A percentile compares a stretch with the other conserved stretches of the same genome.
Evolutionary conservation across 2,329 filamentous ascomycete genomes (phyloP).

Genomic region (Cercospora sojina): DNA sequence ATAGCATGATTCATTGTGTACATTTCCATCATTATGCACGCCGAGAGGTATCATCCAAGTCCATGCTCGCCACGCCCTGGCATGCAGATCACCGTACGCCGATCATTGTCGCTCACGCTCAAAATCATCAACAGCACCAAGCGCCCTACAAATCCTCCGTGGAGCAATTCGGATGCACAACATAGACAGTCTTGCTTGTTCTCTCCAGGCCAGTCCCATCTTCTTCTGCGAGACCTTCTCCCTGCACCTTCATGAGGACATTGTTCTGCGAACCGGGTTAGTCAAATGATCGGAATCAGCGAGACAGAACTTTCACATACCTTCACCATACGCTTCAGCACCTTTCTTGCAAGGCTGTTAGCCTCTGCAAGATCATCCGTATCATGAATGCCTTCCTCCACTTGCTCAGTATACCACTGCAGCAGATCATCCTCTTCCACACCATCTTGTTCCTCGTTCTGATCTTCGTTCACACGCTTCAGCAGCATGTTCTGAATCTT

Average conservation of each 20-base stretch:
- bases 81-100: neutral
- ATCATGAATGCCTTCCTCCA: conserved; percentile 75
- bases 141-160: conserved; percentile 56
- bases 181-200: conserved; percentile 66
- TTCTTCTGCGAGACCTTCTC: conserved; percentile 84
- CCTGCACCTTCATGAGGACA: conserved; percentile 63
- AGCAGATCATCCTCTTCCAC: conserved; percentile 79
- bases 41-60: neutral
- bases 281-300: neutral
- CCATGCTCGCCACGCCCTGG: neutral
- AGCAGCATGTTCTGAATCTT: conserved; percentile 85
- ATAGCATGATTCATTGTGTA: neutral
- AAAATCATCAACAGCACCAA: neutral
- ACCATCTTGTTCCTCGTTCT: conserved; percentile 72
- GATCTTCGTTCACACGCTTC: conserved; percentile 78
- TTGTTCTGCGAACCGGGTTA: conserved; percentile 50
- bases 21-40: neutral
- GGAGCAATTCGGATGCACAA: conserved; percentile 91
- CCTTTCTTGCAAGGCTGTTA: conserved; percentile 71
- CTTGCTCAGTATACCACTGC: conserved; percentile 88
- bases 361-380: conserved; percentile 81
- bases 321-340: conserved; percentile 94
- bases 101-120: neutral
- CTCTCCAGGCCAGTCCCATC: conserved; percentile 57
- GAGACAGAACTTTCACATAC: conserved; percentile 45